Evolutionary conservation across 2,329 filamentous ascomycete species (phyloP).

Genomic region (Phyllosticta citribraziliensis): DNA sequence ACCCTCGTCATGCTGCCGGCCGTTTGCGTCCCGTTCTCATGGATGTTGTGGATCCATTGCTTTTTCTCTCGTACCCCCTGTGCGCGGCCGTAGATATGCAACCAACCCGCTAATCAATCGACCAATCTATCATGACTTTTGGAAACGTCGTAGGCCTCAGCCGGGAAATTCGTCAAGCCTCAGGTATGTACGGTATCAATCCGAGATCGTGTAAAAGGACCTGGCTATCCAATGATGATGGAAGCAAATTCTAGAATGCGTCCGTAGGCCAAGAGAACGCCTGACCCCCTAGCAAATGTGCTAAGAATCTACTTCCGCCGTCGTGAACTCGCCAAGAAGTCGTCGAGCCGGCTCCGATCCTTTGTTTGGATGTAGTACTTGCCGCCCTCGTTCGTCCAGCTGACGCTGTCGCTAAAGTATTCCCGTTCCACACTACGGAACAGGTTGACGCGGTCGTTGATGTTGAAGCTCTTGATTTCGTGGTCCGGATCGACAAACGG

Average conservation of each 20-base stretch:
- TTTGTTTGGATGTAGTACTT: constrained; percentile 51
- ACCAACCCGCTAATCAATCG: neutral
- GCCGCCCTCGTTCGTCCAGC: constrained; percentile 80
- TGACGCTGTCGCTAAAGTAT: constrained; percentile 64
- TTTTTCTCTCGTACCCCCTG: too few relatives aligned
- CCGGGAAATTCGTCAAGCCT: neutral
- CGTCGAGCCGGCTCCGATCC: constrained; percentile 6
- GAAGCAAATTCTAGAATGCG: neutral
- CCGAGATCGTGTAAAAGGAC: neutral
- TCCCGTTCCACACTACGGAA: constrained; percentile 50
- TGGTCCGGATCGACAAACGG: constrained; percentile 80
- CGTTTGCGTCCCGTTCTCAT: too few relatives aligned
- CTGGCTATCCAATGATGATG: neutral
- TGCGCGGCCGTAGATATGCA: too few relatives aligned
- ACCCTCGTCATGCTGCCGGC: too few relatives aligned
- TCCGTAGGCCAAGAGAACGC: neutral
- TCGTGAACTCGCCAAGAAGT: constrained; percentile 1
- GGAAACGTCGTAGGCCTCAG: neutral
- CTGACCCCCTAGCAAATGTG: neutral
- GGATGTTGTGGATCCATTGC: too few relatives aligned
- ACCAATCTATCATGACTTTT: neutral
- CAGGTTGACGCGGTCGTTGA: constrained; percentile 45
- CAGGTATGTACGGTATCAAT: neutral
- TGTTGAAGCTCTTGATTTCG: constrained; percentile 69
- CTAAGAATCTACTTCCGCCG: neutral